These are phyloP conservation scores for Kodamaea restingae DNA, from an alignment of 805 yeast species.

Conservation along the genomic window DNA sequence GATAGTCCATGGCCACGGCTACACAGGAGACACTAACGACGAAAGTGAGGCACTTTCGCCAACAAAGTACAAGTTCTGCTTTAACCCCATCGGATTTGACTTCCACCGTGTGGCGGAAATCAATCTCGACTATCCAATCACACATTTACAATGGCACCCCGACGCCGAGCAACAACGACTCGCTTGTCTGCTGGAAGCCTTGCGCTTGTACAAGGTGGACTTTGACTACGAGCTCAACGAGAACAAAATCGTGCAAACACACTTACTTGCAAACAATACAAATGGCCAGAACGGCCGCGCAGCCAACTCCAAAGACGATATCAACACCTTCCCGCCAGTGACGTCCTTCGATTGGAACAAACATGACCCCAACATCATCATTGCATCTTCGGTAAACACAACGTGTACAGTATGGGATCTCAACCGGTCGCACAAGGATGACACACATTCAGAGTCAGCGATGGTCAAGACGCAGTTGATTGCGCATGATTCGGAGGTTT, in stretches of 20 bases:
- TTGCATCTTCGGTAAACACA: constrained; percentile 89
- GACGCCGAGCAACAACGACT: constrained; percentile 43
- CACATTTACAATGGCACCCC: constrained; percentile 71
- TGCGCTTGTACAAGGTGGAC: constrained; percentile 59
- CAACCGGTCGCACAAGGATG: constrained; percentile 23
- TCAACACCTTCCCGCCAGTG: constrained; percentile 71
- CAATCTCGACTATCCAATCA: constrained; percentile 61
- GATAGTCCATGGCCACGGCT: constrained; percentile 34
- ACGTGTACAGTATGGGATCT: constrained; percentile 97
- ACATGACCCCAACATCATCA: constrained; percentile 61
- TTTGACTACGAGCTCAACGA: constrained; percentile 40
- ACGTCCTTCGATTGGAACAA: constrained; percentile 93
- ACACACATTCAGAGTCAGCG: constrained; percentile 38
- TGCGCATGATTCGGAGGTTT: constrained; percentile 95
- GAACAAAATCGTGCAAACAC: constrained; percentile 37
- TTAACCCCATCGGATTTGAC: constrained; percentile 26
- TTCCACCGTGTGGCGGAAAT: constrained; percentile 50
- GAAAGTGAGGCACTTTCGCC: constrained; percentile 12
- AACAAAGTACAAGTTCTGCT: constrained; percentile 5
- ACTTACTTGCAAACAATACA: constrained; percentile 37
- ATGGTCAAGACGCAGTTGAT: constrained; percentile 87
- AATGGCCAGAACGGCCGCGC: constrained; percentile 28
- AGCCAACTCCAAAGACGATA: constrained; percentile 40
- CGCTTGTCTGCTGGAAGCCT: constrained; percentile 68
- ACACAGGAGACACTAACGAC: constrained; percentile 16